Evolutionary conservation across 2,329 filamentous ascomycete species (phyloP).

Genomic region (Pseudogymnoascus destructans): DNA sequence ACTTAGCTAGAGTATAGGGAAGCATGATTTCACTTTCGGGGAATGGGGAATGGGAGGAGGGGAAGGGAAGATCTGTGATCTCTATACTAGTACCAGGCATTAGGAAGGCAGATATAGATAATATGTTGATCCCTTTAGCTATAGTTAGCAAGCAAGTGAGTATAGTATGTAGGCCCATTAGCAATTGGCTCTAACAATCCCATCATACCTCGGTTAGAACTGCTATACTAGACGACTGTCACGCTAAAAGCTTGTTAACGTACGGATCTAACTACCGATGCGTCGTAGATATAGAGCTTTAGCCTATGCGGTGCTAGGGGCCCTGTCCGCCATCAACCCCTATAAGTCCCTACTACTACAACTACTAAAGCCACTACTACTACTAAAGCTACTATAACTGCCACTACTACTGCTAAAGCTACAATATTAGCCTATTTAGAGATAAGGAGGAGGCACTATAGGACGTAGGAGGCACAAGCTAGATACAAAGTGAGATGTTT

Average conservation of each 20-base stretch:
- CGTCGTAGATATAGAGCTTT: background rate
- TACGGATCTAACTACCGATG: background rate
- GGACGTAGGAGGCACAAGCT: too few species aligned
- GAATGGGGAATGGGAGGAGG: background rate
- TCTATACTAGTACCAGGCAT: background rate
- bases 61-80: background rate
- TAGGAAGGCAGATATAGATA: background rate
- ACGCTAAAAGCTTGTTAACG: background rate
- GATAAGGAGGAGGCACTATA: too few species aligned
- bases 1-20: background rate
- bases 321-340: constrained; percentile 3
- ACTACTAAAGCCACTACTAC: too few species aligned
- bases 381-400: too few species aligned
- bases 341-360: background rate
- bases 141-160: background rate
- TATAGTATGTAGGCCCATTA: background rate
- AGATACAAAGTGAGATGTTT: too few species aligned
- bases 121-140: background rate
- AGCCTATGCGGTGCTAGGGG: background rate
- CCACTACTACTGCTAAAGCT: too few species aligned
- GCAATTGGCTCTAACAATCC: background rate
- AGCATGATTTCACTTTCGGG: background rate
- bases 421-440: too few species aligned
- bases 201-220: background rate
- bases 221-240: background rate